A percentile compares a stretch with the other conserved stretches of the same genome.
phyloP scores from a whole-genome alignment of 352 stramenopile species.

The Globisporangium lucens region DNA sequence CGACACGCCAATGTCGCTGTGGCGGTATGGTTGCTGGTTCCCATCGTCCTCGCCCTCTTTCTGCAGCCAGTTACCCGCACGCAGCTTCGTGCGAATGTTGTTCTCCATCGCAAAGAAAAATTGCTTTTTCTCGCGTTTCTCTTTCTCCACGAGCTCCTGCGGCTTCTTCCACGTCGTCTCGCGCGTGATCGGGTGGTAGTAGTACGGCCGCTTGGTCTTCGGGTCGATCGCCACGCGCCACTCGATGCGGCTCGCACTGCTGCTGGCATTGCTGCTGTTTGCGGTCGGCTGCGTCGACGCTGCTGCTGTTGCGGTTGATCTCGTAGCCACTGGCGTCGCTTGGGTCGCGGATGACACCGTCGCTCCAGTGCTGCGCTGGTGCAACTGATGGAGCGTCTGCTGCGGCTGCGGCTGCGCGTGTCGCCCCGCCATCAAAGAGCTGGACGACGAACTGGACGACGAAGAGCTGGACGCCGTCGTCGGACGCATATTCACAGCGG shows the following conservation, averaged over 20 bases:
- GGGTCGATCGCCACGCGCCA: slow-evolving; percentile 80
- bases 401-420: slow-evolving; percentile 11
- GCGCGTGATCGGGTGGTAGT: slow-evolving; percentile 94
- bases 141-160: slow-evolving; percentile 61
- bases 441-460: slow-evolving; percentile 6
- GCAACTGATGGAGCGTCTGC: slow-evolving; percentile 24
- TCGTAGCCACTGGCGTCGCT: background rate
- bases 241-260: slow-evolving; percentile 33
- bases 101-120: slow-evolving; percentile 97
- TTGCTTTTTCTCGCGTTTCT: slow-evolving; percentile 73
- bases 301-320: slow-evolving; percentile 13
- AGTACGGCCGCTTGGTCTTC: slow-evolving; percentile 93
- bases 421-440: background rate
- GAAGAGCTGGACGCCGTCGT: slow-evolving; percentile 11
- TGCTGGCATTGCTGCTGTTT: slow-evolving; percentile 11
- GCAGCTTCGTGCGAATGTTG: slow-evolving; percentile 92
- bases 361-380: slow-evolving; percentile 19
- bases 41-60: slow-evolving; percentile 28
- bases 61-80: slow-evolving; percentile 54
- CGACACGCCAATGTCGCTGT: slow-evolving; percentile 22
- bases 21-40: slow-evolving; percentile 12
- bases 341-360: background rate
- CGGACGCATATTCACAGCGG: background rate
- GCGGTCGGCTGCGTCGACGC: background rate
- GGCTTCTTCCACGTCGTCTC: slow-evolving; percentile 98